Evolutionary conservation across 768 basidiomycete species (phyloP).

Genomic region (Boletus rubescentipes): DNA sequence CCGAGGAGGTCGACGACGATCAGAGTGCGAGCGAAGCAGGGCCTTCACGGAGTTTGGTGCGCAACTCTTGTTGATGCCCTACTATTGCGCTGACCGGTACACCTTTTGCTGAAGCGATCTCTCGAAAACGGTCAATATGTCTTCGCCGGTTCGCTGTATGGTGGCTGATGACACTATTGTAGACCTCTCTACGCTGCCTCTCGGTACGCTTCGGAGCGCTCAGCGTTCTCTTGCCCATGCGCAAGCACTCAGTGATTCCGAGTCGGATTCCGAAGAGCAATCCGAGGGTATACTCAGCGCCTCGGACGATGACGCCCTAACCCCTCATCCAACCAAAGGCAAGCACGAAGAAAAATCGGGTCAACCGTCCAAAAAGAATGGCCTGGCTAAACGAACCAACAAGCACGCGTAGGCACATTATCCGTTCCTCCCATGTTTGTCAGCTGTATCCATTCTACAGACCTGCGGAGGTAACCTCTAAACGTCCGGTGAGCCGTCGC

Average conservation of each 20-base stretch:
- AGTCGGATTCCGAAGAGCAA: constrained; percentile 32
- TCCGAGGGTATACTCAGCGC: constrained; percentile 14
- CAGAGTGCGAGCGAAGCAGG: background rate
- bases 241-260: constrained; percentile 39
- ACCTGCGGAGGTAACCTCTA: constrained; percentile 80
- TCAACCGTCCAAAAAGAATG: constrained; percentile 42
- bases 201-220: constrained; percentile 66
- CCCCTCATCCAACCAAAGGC: constrained; percentile 13
- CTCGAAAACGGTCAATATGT: constrained; percentile 28
- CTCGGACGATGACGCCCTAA: constrained; percentile 14
- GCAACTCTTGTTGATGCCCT: background rate
- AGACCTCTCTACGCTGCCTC: constrained; percentile 63
- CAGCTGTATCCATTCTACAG: constrained; percentile 37
- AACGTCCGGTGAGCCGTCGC: constrained; percentile 75
- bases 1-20: constrained; percentile 9
- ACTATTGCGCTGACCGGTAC: background rate
- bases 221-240: constrained; percentile 51
- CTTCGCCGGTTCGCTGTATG: background rate
- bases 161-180: constrained; percentile 5
- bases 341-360: constrained; percentile 39
- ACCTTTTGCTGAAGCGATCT: constrained; percentile 18
- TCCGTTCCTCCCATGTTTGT: background rate
- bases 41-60: constrained; percentile 19
- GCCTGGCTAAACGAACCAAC: constrained; percentile 58
- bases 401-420: constrained; percentile 80